Base-by-base conservation (phyloP, 495 filamentous ascomycete genomes). In the Neohortaea acidophila region DNA sequence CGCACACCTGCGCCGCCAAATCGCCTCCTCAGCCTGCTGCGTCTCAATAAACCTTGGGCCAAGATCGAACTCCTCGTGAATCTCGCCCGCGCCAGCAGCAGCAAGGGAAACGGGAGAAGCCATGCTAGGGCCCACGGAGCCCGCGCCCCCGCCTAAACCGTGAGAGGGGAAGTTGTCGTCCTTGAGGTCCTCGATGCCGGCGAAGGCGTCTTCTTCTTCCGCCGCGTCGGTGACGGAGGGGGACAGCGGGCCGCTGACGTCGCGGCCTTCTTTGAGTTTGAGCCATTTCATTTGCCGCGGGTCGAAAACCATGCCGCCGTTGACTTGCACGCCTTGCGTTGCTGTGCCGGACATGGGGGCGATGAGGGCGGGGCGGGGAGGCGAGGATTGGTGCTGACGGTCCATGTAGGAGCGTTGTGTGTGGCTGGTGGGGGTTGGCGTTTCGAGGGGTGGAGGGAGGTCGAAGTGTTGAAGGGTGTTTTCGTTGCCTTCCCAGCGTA, bases 251-350 rank as follows among this genome's bases (percentile, higher is more conserved):
- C 42, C 36, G 20, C 32, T 38, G 21, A 39, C 24, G 21, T 43
- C 39, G 15, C 49, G 38, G 32, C 38, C 48, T 17, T 49, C 38
- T 35, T 51, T 40, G 12, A 54, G 38, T 53, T 85, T 89, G 21
- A 93, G 68, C 86, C 86, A 94, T 56, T 81, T 83, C 86, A 94
- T 97, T 37, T 79, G 81, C 37, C 77, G 75, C 5, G 91, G 91
- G 59, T 97, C 89, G 57, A 96, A 97, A 18, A 97, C 77, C 89
- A 97, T 97, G 47, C 80, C 82, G 17, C 84, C 79, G 41, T 91
- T 83, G 20, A 92, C 78, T 60, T 94, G 87, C 10, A 93, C 80
- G 43, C 81, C 84, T 47, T 73, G 70, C 28, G 74, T 65, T 6
- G 53, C 49, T 3, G 74, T 61, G 35, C 77, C 74, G 45, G 89